Evolutionary conservation across 352 stramenopile genomes (phyloP).

Genomic region (Globisporangium acanthophoron): DNA sequence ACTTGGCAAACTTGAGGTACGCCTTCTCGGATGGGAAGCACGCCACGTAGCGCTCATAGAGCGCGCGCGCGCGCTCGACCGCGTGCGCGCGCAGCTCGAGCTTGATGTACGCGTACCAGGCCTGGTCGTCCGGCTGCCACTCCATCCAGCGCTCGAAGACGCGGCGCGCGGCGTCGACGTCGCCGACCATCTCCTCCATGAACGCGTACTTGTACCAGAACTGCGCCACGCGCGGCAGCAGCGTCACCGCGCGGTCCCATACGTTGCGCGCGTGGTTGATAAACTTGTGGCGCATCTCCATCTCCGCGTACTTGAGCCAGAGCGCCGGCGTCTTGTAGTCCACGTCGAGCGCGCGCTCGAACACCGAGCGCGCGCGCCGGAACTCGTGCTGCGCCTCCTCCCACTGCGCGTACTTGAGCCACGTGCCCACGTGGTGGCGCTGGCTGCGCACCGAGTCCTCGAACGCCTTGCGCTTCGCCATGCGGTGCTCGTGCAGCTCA

Average conservation of each 20-base stretch:
- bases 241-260: slow-evolving; percentile 90
- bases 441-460: slow-evolving; percentile 96
- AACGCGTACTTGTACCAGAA: slow-evolving; percentile 99
- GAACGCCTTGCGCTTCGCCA: slow-evolving; percentile 90
- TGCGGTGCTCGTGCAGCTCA: slow-evolving; percentile 91
- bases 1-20: slow-evolving; percentile 98
- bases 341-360: slow-evolving; percentile 97
- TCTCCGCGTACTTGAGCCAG: slow-evolving; percentile 99
- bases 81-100: slow-evolving; percentile 95
- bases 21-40: slow-evolving; percentile 86
- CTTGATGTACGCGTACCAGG: slow-evolving; percentile 98
- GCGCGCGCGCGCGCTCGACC: slow-evolving; percentile 74
- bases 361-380: slow-evolving; percentile 93
- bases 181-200: slow-evolving; percentile 99
- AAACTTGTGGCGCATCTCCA: slow-evolving; percentile 99
- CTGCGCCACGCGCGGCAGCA: slow-evolving; percentile 95
- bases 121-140: slow-evolving; percentile 98
- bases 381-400: slow-evolving; percentile 99
- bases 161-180: slow-evolving; percentile 89
- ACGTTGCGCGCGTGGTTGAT: slow-evolving; percentile 98
- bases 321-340: slow-evolving; percentile 93
- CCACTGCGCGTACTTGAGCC: slow-evolving; percentile 98
- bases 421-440: slow-evolving; percentile 94
- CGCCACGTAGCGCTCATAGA: slow-evolving; percentile 94
- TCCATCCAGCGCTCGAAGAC: slow-evolving; percentile 98